Base-by-base conservation (phyloP, 148 eudicot species). In the Euryodendron excelsum region DNA sequence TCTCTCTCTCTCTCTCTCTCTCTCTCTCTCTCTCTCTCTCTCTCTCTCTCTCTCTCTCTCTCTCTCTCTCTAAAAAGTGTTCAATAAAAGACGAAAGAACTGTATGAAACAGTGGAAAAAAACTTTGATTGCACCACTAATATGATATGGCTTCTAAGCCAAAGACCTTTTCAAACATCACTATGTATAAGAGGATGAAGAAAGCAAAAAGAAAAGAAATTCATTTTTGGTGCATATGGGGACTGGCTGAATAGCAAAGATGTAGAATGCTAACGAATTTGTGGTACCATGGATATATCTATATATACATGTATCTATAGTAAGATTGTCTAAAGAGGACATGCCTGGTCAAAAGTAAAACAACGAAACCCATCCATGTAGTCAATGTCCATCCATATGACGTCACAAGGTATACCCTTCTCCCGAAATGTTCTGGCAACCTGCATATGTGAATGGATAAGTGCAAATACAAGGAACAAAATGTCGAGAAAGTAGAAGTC, bases 361-460 rank as follows among this genome's bases (percentile, higher is more conserved):
- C 21, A 20, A 53, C 23, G 23, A 53, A 53, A 53, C 58, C 58
- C 21, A 53, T 94, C 93, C 98, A 94, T 94, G 82, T 94, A 92
- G 82, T 94, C 98, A 73, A 94, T 94, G 82, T 94, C 98, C 97
- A 94, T 94, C 98, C 98, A 94, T 80, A 94, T 89, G 71, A 91
- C 98, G 88, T 94, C 97, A 88, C 98, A 94, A 81, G 98, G 97
- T 80, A 94, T 92, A 44, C 71, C 85, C 82, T 92, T 94, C 68
- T 91, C 87, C 39, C 96, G 86, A 53, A 94, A 94, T 80, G 92
- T 91, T 75, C 60, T 89, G 12, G 97, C 96, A 79, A 94, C 90
- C 98, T 94, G 94, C 85, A 86, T 7, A 55, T 44, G 58, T 3
- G 28, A 72, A 34, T 73, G 27, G 61, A 8, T 44, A 45, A 74